Base-by-base conservation (phyloP, 2,329 filamentous ascomycete genomes). In the Fusarium multiceps region DNA sequence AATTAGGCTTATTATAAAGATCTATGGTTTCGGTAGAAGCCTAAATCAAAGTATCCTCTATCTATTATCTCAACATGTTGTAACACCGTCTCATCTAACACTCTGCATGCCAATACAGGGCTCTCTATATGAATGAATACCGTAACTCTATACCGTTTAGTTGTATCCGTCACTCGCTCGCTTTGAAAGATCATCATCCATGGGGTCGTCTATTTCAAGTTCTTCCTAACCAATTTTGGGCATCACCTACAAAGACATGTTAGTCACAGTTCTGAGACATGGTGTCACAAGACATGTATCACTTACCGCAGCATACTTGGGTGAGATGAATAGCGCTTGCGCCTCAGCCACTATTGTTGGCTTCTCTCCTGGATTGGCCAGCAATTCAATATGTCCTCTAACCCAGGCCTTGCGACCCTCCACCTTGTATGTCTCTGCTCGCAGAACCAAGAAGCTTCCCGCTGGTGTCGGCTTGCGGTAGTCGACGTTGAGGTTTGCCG, bases 391-490 rank as follows among this genome's bases (percentile, higher is more conserved):
- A 72, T 89, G 88, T 2, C 93, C 96, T 81, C 92, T 91, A 2
- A 98, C 93, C 93, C 93, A 98, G 14, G 94, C 95, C 83, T 98
- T 98, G 67, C 96, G 87, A 2, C 96, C 95, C 77, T 98, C 94
- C 2, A 95, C 92, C 82, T 92, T 94, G 12, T 88, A 90, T 21
- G 94, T 97, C 77, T 89, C 88, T 6, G 93, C 94, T 66, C 88
- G 86, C 62, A 99, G 82, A 45, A 97, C 93, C 30, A 97, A 83
- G 77, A 92, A 96, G 65, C 88, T 87, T 23, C 89, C 88, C 8
- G 94, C 93, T 74, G 87, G 89, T 46, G 92, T 91, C 7, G 96
- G 96, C 66, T 89, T 89, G 74, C 91, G 89, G 81, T 98, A 99
- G 80, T 97, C 90, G 72, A 92, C 83, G 72, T 87, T 94, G 74